Base-by-base conservation (phyloP, 805 yeast genomes). In the Cyberlindnera saturnus region DNA sequence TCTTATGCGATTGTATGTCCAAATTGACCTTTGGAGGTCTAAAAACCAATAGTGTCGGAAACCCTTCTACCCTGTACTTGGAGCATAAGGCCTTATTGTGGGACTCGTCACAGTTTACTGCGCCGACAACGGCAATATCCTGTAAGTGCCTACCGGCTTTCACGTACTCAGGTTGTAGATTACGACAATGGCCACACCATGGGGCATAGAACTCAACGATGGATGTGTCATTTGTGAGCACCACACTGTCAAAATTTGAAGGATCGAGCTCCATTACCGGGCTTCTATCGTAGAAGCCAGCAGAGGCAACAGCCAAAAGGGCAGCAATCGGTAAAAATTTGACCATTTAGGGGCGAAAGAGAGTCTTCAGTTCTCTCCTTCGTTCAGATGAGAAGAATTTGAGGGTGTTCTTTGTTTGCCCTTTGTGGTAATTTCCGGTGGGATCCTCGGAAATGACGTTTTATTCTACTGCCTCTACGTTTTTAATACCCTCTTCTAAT, bases 131-230 rank as follows among this genome's bases (percentile, higher is more conserved):
- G 7, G 75, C 75, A 39, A 76, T 64, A 6, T 75, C 77, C 26
- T 75, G 73, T 6, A 86, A 66, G 26, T 66, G 61, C 40, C 75
- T 76, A 6, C 86, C 95, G 13, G 82, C 77, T 56, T 81, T 81
- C 39, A 70, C 67, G 62, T 71, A 83, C 2, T 77, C 78, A 4
- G 84, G 81, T 45, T 79, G 76, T 40, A 91, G 67, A 44, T 79
- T 74, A 55, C 81, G 74, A 65, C 99, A 91, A 63, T 91, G 88
- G 5, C 97, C 96, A 69, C 99, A 91, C 98, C 98, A 90, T 32
- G 97, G 96, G 5, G 98, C 97, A 63, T 84, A 90, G 63, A 90
- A 90, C 66, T 89, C 89, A 18, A 88, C 89, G 16, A 89, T 65
- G 2, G 96, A 65, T 2, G 95, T 84, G 55, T 87, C 84, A 59